Conservation (phyloP, 306 rosid species). For the Pyrus pyrifolia region DNA sequence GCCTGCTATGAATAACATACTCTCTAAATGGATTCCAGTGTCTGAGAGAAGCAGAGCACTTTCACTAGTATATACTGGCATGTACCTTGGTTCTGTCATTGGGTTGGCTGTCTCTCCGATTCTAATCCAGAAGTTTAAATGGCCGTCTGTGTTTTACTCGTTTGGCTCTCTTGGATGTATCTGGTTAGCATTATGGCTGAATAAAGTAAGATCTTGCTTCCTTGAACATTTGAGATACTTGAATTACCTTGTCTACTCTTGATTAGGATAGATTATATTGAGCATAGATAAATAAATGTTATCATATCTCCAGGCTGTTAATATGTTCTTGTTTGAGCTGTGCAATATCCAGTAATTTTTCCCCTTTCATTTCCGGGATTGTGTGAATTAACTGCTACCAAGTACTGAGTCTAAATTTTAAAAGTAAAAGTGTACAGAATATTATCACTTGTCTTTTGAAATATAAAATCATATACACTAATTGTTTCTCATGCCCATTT, state of each 20-base stretch:
- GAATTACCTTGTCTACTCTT: background rate
- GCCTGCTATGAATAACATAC: constrained; percentile 97
- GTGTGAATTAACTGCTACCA: background rate
- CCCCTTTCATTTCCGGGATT: background rate
- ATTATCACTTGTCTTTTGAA: background rate
- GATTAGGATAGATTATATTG: background rate
- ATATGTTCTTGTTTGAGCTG: background rate
- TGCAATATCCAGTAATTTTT: background rate
- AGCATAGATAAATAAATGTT: background rate
- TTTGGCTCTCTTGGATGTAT: constrained; percentile 96
- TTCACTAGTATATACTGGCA: constrained; percentile 91
- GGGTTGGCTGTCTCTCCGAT: constrained; percentile 82
- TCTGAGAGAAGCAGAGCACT: constrained; percentile 98
- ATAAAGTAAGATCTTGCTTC: constrained; percentile 47
- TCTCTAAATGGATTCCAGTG: constrained; percentile 94
- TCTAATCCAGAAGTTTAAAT: constrained; percentile 73
- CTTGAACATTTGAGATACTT: constrained; percentile 6
- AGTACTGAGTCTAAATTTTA: background rate
- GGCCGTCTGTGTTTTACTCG: constrained; percentile 94
- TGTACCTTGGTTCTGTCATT: constrained; percentile 95
- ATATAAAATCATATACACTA: background rate
- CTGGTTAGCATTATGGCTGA: constrained; percentile 87
- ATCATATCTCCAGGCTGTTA: background rate
- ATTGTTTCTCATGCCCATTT: background rate
- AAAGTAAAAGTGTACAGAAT: background rate